Base-by-base conservation (phyloP, 1,284 basidiomycete species). In the Singerocomus rubriflavus region DNA sequence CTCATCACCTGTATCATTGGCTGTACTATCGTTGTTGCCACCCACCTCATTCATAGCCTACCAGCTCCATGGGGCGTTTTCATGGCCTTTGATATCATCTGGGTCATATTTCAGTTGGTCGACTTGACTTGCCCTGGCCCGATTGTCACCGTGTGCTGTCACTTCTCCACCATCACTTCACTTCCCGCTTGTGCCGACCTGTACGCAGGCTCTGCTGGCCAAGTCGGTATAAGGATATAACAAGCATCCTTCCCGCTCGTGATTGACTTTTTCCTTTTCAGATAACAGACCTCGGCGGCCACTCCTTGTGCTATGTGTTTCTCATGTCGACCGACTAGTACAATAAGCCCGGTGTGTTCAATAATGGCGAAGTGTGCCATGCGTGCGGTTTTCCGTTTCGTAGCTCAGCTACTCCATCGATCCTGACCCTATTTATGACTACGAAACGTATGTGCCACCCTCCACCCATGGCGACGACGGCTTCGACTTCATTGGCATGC, bases 401-500 rank as follows among this genome's bases (percentile, higher is more conserved):
- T 5, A 5, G 8, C 2, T 39, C 11, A 2, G n/a, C 36, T 12
- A 10, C 25, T 49, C n/a, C 48, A 25, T 12, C 7, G 2, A 32
- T 16, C 6, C 14, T 25, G n/a, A 5, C 5, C 34, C 8, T 29
- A 70, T 71, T 35, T 72, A 72, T 41, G 70, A 73, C 48, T 73
- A 58, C 27, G 71, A 72, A 47, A 73, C 71, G n/a, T 69, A 61
- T 36, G 32, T 46, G 4, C 71, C 71, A 10, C 56, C 63, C 8
- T 63, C 70, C 9, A 56, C 60, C 12, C 66, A 64, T 33, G 71
- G 70, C 0, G 57, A 48, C 3, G 68, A 70, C 1, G 66, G 65
- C 6, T 64, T 72, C 4, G 57, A 52, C 6, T 72, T 73, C 52
- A 71, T 74, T n/a, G 71, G 71, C 21, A 74, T 62, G 70, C 72